Base-by-base conservation (phyloP, 1,139 yeast species). In the Suhomyces bokatorum region DNA sequence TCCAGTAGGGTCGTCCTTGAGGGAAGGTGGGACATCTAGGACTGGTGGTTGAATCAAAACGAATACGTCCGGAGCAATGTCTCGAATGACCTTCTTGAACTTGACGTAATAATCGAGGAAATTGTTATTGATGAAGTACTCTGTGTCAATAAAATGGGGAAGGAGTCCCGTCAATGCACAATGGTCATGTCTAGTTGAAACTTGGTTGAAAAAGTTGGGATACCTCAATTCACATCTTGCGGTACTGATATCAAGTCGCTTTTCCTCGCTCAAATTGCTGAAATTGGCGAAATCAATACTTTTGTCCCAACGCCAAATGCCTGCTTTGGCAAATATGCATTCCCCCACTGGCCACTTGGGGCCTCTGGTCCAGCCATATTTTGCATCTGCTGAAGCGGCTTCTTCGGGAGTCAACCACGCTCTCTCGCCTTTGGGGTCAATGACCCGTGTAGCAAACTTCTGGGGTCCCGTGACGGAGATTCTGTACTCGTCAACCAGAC, bases 11-110 rank as follows among this genome's bases (percentile, higher is more conserved):
- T 86, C 77, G 7, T 74, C 73, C 49, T 73, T 75, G 45, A 89
- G 64, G 9, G 66, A 62, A 0, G 98, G 98, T 0, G 97, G 97
- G 4, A 78, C 60, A 51, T 86, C 87, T 51, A 91, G 69, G 0
- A 87, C 95, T 1, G 96, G 96, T 1, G 95, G 87, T 63, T 89
- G 96, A 53, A 91, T 66, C 37, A 91, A 71, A 14, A 88, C 66
- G 48, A 85, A 81, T 9, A 77, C 66, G 11, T 77, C 69, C 1
- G 76, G 74, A 0, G 71, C 51, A 4, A 73, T 60, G 1, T 60
- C 52, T 48, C 95, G 68, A 51, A 85, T 72, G 35, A 68, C 64
- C 2, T 60, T 53, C 54, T 78, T 81, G 59, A 75, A 83, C 12
- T 57, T 59, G 5, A 62, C 50, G 71, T 83, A 86, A 57, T 73